phyloP scores from a whole-genome alignment of 768 basidiomycete genomes.

The Leucocoprinus birnbaumii region DNA sequence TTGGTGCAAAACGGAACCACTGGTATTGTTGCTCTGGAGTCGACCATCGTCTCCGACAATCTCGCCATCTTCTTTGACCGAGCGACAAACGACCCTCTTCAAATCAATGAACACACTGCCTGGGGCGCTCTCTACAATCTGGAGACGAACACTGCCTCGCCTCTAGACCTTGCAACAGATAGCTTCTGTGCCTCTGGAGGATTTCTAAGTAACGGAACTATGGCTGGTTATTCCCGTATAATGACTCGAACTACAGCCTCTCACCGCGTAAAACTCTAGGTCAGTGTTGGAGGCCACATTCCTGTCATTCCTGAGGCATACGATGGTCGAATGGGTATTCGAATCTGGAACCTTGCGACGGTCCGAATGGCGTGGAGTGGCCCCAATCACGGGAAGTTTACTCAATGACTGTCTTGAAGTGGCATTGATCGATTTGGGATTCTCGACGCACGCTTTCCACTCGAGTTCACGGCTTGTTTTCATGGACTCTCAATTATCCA shows the following conservation, averaged over 20 bases:
- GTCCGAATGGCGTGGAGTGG: too few relatives aligned
- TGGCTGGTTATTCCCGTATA: too few relatives aligned
- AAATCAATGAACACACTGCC: constrained; percentile 39
- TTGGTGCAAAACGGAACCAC: too few relatives aligned
- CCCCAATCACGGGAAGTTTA: too few relatives aligned
- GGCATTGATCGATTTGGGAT: constrained; percentile 37
- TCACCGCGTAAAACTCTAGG: too few relatives aligned
- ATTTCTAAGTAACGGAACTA: constrained; percentile 38
- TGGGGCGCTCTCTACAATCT: constrained; percentile 46
- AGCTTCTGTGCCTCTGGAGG: constrained; percentile 42
- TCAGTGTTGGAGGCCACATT: constrained; percentile 28
- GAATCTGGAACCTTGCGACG: too few relatives aligned
- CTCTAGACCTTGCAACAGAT: constrained; percentile 32
- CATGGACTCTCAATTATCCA: constrained; percentile 28
- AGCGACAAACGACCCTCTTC: constrained; percentile 35
- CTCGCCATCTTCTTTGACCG: constrained; percentile 27
- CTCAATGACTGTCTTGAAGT: too few relatives aligned
- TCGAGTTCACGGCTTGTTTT: constrained; percentile 36
- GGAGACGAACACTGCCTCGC: constrained; percentile 32
- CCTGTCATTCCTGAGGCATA: constrained; percentile 24
- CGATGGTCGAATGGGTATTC: constrained; percentile 35
- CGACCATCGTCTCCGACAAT: constrained; percentile 25
- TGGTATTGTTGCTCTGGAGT: too few relatives aligned
- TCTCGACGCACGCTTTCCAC: constrained; percentile 39
- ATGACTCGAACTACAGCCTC: too few relatives aligned